Evolutionary conservation across 225 moss, liverwort and hornwort species (phyloP).

Genomic region (Bryoerythrophyllum caledonicum): DNA sequence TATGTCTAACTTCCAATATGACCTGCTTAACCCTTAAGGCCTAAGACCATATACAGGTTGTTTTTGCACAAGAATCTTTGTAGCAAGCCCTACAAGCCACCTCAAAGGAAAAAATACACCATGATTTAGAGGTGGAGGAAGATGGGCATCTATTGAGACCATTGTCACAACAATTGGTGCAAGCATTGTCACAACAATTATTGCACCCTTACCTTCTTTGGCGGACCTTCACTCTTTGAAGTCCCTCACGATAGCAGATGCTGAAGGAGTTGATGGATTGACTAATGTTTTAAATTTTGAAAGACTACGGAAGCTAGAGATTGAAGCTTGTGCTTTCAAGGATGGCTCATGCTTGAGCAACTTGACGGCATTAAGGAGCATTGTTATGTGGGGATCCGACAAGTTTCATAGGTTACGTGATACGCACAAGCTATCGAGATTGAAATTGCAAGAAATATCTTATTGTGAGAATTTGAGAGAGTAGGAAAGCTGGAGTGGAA

Average conservation of each 20-base stretch:
- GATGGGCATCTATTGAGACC: no score
- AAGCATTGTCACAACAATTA: no score
- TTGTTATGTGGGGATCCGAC: accelerated
- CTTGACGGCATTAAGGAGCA: neutral
- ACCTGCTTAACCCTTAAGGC: neutral
- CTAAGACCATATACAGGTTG: accelerated
- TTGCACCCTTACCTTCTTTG: neutral
- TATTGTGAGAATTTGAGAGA: neutral
- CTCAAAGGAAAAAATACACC: no score
- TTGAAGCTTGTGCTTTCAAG: neutral
- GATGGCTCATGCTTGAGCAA: neutral
- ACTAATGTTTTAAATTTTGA: no score
- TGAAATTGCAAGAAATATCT: neutral
- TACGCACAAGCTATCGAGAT: neutral
- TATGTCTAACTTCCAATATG: neutral
- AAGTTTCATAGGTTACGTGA: neutral
- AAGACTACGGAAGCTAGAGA: neutral
- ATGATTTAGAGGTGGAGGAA: no score
- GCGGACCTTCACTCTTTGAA: neutral
- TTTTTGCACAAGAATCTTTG: no score
- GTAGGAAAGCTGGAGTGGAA: neutral
- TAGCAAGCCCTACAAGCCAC: no score
- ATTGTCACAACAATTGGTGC: no score
- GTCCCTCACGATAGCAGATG: accelerated
- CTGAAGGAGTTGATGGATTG: no score